phyloP scores from a whole-genome alignment of 495 filamentous ascomycete species.

The Penicillium herquei region DNA sequence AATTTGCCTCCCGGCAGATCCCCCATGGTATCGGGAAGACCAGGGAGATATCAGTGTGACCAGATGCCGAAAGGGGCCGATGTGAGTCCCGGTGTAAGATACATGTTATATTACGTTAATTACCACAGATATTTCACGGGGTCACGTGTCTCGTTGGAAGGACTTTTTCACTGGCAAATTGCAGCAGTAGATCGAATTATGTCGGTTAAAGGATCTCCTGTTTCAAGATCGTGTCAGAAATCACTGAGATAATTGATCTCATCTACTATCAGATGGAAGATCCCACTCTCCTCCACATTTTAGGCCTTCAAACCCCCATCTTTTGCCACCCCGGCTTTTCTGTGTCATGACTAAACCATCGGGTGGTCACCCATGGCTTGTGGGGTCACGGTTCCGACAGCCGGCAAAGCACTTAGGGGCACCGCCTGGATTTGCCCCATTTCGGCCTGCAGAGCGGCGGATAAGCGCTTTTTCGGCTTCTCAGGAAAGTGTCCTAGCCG shows the following conservation, averaged over 20 bases:
- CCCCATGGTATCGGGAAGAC: background rate
- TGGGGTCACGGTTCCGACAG: slow-evolving; percentile 22
- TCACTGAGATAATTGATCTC: background rate
- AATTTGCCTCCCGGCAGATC: background rate
- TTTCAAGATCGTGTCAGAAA: too few relatives aligned
- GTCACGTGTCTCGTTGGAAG: background rate
- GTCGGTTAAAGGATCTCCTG: too few relatives aligned
- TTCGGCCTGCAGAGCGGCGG: too few relatives aligned
- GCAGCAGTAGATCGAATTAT: too few relatives aligned
- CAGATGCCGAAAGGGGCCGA: background rate
- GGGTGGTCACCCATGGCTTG: background rate
- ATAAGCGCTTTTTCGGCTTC: slow-evolving; percentile 25
- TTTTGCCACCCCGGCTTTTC: background rate
- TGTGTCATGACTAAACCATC: background rate
- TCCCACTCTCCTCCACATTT: background rate
- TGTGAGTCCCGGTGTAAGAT: background rate
- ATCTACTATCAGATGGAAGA: background rate
- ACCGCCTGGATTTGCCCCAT: too few relatives aligned
- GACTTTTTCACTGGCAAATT: too few relatives aligned
- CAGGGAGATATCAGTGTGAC: background rate
- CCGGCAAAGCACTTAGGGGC: slow-evolving; percentile 18
- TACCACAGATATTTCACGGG: background rate
- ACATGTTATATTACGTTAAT: slow-evolving; percentile 1
- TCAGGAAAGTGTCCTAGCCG: slow-evolving; percentile 18
- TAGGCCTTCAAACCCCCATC: background rate